Conservation (phyloP, 768 basidiomycete genomes). For the Trametes sanguinea region DNA sequence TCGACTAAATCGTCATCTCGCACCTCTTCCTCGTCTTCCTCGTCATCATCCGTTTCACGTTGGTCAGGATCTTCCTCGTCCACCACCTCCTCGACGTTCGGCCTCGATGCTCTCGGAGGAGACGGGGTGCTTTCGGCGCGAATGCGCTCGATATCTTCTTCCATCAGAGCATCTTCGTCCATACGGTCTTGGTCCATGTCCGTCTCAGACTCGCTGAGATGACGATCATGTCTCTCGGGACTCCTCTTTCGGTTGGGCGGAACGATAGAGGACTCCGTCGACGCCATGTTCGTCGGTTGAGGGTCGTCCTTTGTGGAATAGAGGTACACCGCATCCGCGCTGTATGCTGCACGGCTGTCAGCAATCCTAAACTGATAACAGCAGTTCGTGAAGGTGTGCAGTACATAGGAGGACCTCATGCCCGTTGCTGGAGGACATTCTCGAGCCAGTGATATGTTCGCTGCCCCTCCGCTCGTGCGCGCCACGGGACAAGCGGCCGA, state of each 20-base stretch:
- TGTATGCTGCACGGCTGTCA: slow-evolving; percentile 54
- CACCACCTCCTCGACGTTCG: background rate
- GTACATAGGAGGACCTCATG: slow-evolving; percentile 58
- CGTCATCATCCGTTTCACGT: slow-evolving; percentile 31
- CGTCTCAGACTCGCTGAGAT: background rate
- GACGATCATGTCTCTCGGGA: background rate
- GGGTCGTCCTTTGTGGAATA: slow-evolving; percentile 74
- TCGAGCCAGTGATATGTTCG: slow-evolving; percentile 77
- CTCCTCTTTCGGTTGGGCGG: slow-evolving; percentile 17
- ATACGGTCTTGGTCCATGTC: background rate
- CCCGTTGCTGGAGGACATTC: slow-evolving; percentile 69
- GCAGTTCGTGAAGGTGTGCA: background rate
- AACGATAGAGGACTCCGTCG: slow-evolving; percentile 15
- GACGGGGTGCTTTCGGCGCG: slow-evolving; percentile 21
- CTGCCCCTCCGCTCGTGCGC: slow-evolving; percentile 38
- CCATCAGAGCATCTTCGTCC: slow-evolving; percentile 33
- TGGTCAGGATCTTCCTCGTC: background rate
- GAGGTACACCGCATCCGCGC: slow-evolving; percentile 69
- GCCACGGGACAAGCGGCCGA: slow-evolving; percentile 53
- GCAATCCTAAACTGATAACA: background rate
- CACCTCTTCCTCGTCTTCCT: slow-evolving; percentile 29
- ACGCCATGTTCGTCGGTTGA: slow-evolving; percentile 24
- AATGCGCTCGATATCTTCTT: slow-evolving; percentile 30
- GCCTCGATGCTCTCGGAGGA: background rate
- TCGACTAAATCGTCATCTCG: slow-evolving; percentile 26